Conservation (phyloP, 805 yeast species). For the Kodamaea neixiangensis region DNA sequence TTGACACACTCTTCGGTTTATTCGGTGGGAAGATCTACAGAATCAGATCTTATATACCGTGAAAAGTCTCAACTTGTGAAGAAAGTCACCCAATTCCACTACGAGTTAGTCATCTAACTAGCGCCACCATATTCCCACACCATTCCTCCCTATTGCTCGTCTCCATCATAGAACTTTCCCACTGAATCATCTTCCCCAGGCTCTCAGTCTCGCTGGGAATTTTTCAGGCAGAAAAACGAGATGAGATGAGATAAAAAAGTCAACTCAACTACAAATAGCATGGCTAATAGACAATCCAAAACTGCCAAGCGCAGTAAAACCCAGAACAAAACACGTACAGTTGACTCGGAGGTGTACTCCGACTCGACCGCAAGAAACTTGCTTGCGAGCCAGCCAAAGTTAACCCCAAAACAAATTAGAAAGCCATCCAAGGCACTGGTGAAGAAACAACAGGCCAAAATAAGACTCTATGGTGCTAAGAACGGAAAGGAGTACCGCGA, state of each 20-base stretch:
- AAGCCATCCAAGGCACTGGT: conserved; percentile 51
- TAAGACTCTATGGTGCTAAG: conserved; percentile 68
- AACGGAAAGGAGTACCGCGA: conserved; percentile 64
- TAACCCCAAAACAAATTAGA: conserved; percentile 58
- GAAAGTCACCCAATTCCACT: too few species aligned
- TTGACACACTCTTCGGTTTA: too few species aligned
- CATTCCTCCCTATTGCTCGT: too few species aligned
- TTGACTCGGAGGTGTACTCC: conserved; percentile 64
- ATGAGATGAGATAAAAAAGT: conserved; percentile 7
- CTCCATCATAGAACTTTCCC: too few species aligned
- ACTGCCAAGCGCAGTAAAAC: conserved; percentile 56
- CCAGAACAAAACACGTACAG: conserved; percentile 55
- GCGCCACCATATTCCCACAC: too few species aligned
- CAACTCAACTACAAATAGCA: conserved; percentile 17
- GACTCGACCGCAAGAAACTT: conserved; percentile 73
- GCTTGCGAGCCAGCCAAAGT: conserved; percentile 56
- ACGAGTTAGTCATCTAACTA: neutral
- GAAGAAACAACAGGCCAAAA: conserved; percentile 65
- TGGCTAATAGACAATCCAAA: conserved; percentile 63
- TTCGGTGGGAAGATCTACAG: too few species aligned
- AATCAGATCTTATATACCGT: too few species aligned
- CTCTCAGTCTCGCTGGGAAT: neutral
- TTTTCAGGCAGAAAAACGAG: neutral
- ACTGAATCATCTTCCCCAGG: too few species aligned
- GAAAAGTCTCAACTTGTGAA: too few species aligned